Conservation (phyloP, 441 rosid genomes). For the Adansonia grandidieri region DNA sequence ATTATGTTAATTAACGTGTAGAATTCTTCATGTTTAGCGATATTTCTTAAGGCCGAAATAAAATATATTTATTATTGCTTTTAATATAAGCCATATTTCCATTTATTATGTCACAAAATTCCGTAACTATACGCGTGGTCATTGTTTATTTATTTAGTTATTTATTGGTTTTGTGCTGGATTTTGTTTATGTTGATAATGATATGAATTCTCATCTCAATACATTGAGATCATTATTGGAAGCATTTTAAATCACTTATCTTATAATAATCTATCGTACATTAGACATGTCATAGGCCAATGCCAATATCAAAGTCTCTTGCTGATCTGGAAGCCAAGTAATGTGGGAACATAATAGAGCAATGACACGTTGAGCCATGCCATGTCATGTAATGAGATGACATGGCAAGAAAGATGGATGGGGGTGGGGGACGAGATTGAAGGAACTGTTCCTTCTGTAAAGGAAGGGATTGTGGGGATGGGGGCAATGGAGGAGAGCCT, state of each 20-base stretch:
- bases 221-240: slow-evolving; percentile 8
- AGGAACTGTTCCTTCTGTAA: too few relatives aligned
- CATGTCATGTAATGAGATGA: background rate
- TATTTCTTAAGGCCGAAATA: background rate
- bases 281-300: background rate
- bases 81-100: background rate
- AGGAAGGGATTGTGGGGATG: background rate
- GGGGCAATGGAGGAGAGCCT: slow-evolving; percentile 22
- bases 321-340: slow-evolving; percentile 34
- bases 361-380: background rate
- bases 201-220: background rate
- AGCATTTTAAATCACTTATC: slow-evolving; percentile 25
- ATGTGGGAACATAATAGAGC: slow-evolving; percentile 8
- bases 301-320: slow-evolving; percentile 14
- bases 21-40: background rate
- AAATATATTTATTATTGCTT: background rate
- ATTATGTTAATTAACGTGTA: background rate
- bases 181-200: background rate
- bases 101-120: background rate
- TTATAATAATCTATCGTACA: background rate
- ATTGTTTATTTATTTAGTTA: background rate
- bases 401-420: background rate
- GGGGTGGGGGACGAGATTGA: too few relatives aligned
- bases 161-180: background rate
- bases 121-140: background rate